Evolutionary conservation across 305 asterid genomes (phyloP), one percentile per base, ranked within the genome.

Genomic region (Euphrasia arctica): DNA sequence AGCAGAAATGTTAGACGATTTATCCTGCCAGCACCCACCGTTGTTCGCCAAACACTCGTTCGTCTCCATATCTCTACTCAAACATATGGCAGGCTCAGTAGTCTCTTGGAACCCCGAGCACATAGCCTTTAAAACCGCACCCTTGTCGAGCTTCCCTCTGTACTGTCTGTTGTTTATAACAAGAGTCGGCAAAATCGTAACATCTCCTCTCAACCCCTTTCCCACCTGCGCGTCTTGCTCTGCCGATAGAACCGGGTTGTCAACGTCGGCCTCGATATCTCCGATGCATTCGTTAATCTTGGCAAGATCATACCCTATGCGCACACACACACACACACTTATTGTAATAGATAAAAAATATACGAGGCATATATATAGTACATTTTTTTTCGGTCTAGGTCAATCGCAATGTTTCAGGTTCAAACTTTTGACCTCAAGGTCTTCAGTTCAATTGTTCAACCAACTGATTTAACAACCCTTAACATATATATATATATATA

Each of bases 101-200:
- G 96, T 83, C 85, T 91, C 96, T 73, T 86, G 92, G 65, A 91
- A 91, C 39, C 96, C 98, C 10, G 98, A 83, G 71, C 98, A 91
- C 31, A 91, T 82, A 54, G 95, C 98, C 83, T 89, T 91, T 39
- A 91, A 87, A 67, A 91, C 95, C 54, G 98, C 95, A 66, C 80
- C 95, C 75, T 81, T 92, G 77, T 78, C 97, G 75, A 92, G 83
- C 78, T 92, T 92, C 55, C 98, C 22, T 18, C 98, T 85, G 47
- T 87, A 91, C 65, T 91, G 98, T 50, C 97, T 81, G 67, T 86
- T 82, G 84, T 91, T 91, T 64, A 91, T 78, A 54, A 91, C 78
- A 12, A 91, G 86, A 52, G 98, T 91, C 13, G 98, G 98, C 79
- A 91, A 74, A 66, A 91, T 91, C 2, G 98, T 91, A 32, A 91